These are phyloP conservation scores for Neopestalotiopsis rosae DNA, from an alignment of 2,329 filamentous ascomycete species.

Conservation along the genomic window DNA sequence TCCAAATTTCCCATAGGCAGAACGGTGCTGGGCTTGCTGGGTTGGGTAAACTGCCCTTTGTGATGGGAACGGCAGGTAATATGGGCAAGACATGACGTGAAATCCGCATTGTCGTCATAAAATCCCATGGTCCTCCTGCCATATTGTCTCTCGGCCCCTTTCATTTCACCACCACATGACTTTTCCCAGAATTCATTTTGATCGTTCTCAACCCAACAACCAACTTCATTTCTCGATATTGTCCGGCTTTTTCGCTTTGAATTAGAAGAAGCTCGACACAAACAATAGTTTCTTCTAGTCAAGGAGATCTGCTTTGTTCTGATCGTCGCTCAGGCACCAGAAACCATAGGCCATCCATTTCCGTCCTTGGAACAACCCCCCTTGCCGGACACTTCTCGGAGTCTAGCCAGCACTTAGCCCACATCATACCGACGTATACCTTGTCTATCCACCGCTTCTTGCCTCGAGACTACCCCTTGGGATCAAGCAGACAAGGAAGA, in stretches of 20 bases:
- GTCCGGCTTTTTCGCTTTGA: not conserved
- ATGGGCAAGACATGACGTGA: not conserved
- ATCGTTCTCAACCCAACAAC: not conserved
- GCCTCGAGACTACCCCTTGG: conserved; percentile 7
- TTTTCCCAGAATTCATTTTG: not conserved
- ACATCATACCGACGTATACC: conserved; percentile 12
- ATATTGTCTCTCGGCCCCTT: not conserved
- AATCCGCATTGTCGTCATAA: conserved; percentile 14
- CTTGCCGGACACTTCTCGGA: conserved; percentile 17
- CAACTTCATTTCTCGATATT: not conserved
- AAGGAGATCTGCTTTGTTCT: conserved; percentile 7
- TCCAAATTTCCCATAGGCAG: no score
- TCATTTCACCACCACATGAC: not conserved
- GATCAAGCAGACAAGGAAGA: not conserved
- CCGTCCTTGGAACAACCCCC: conserved; percentile 10
- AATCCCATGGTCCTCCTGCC: not conserved
- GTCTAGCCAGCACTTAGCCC: conserved; percentile 2
- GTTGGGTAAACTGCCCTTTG: not conserved
- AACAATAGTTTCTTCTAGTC: not conserved
- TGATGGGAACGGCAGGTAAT: not conserved
- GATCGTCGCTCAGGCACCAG: conserved; percentile 1
- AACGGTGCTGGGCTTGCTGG: no score
- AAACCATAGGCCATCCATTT: not conserved
- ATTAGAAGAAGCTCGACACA: not conserved
- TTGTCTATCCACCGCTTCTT: conserved; percentile 16